Evolutionary conservation across 306 rosid genomes (phyloP), one percentile per base, ranked within the genome.

Genomic region (Corylus americana): DNA sequence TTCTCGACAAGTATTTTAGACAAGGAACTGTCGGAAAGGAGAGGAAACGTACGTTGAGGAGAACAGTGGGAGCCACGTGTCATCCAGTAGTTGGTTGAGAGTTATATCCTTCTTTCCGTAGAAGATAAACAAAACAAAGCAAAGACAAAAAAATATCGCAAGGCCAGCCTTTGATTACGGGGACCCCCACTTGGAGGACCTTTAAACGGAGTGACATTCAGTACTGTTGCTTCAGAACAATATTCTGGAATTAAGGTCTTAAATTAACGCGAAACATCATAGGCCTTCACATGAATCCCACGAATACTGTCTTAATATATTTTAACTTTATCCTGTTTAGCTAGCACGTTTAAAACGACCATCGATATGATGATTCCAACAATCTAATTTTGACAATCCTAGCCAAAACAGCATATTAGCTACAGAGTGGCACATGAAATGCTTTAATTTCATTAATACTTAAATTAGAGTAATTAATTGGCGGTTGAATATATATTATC

Each of bases 1-100:
- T 84, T 74, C 73, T 51, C 62, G 96, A 86, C 94, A 89, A 92
- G 97, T 94, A 86, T 80, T 86, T 85, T 16, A 85, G 70, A 13
- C 90, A 89, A 91, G 95, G 82, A 89, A 86, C 73, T 13, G 76
- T 77, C 53, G 78, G 89, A 86, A 85, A 82, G 81, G 47, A 73
- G 72, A 79, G 91, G 79, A 88, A 88, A 82, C 92, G 92, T 91
- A 89, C 79, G 80, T 16, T 54, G 88, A 81, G 80, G 85, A 86
- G 85, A 86, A 81, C 86, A 81, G 84, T 73, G 68, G 69, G 85
- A 84, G 78, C 85, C 74, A 85, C 87, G 94, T 82, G 92, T 63
- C 79, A 82, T 79, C 68, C 81, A 62, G 76, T 84, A 83, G 88
- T 87, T 87, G 93, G 94, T 76, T 81, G 73, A 80, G 39, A 42